These are phyloP conservation scores for Endotrypanum monterogeii DNA, from an alignment of 208 protist species.

Conservation along the genomic window DNA sequence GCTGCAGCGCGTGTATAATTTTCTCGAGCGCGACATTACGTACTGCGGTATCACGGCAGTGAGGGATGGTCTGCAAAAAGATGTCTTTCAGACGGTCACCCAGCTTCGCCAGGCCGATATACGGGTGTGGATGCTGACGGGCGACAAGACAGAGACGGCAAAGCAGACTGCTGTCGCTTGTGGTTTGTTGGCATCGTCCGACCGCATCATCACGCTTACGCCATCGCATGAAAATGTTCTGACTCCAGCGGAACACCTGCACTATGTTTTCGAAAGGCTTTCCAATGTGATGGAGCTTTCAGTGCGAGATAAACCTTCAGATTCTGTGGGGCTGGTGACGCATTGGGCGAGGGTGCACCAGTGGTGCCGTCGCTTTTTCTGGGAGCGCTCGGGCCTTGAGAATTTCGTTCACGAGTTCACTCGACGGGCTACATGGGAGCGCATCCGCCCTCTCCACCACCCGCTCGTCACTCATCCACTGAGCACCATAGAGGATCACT, in stretches of 20 bases:
- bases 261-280: conserved; percentile 34
- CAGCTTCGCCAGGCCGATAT: conserved; percentile 79
- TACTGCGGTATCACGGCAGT: conserved; percentile 95
- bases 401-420: conserved; percentile 70
- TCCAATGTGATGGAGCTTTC: conserved; percentile 28
- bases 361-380: conserved; percentile 33
- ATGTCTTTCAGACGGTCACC: conserved; percentile 89
- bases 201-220: conserved; percentile 47
- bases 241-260: conserved; percentile 40
- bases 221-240: conserved; percentile 34
- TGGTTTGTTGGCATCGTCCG: conserved; percentile 44
- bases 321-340: conserved; percentile 6
- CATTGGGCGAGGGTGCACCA: conserved; percentile 23
- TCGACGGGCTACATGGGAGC: conserved; percentile 30
- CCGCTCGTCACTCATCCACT: conserved; percentile 29
- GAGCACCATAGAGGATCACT: conserved; percentile 19
- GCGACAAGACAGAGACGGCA: conserved; percentile 97
- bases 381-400: conserved; percentile 45
- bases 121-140: conserved; percentile 96
- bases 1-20: conserved; percentile 42
- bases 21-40: conserved; percentile 87
- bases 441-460: conserved; percentile 48
- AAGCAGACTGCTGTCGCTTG: conserved; percentile 93
- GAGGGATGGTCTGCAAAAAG: conserved; percentile 96
- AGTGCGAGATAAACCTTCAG: neutral